These are phyloP conservation scores for Polyplosphaeria fusca DNA, from an alignment of 495 filamentous ascomycete species.

Conservation along the genomic window DNA sequence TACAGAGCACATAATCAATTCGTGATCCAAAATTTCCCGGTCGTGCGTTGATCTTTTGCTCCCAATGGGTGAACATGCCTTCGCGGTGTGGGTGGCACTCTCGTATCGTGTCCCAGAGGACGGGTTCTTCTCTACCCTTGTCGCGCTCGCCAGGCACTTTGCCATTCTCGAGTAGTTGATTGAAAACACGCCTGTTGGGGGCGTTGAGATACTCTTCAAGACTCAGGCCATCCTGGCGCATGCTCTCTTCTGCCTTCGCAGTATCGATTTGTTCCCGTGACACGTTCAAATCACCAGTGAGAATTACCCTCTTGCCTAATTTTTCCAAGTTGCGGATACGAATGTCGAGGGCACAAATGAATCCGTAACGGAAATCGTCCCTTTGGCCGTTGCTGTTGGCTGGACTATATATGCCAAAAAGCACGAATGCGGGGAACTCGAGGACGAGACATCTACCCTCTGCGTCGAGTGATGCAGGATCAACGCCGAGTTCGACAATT, in stretches of 20 bases:
- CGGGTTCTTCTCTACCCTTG: constrained; percentile 65
- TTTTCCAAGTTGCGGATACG: constrained; percentile 80
- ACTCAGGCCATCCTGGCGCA: constrained; percentile 65
- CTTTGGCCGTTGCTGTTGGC: constrained; percentile 82
- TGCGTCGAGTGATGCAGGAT: constrained; percentile 73
- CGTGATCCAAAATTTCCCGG: constrained; percentile 88
- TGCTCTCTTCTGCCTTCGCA: constrained; percentile 63
- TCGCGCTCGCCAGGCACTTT: constrained; percentile 68
- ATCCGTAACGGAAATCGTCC: constrained; percentile 76
- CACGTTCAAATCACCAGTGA: constrained; percentile 91
- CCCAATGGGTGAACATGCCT: constrained; percentile 98
- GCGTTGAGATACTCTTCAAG: constrained; percentile 68
- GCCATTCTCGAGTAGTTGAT: constrained; percentile 74
- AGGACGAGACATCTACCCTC: constrained; percentile 91
- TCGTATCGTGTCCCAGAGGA: constrained; percentile 83
- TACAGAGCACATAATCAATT: constrained; percentile 92
- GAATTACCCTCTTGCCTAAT: constrained; percentile 74
- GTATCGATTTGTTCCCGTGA: constrained; percentile 69
- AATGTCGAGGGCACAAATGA: constrained; percentile 73
- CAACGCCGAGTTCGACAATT: constrained; percentile 56
- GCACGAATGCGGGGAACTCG: constrained; percentile 91
- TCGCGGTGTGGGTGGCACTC: constrained; percentile 72
- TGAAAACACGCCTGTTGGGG: constrained; percentile 77
- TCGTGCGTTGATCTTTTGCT: constrained; percentile 77
- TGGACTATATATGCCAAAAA: constrained; percentile 87